Percentiles rank a stretch among this genome's conserved stretches.
Conservation (phyloP, 371 early-diverging fungal species). For the Circinella umbellata region DNA sequence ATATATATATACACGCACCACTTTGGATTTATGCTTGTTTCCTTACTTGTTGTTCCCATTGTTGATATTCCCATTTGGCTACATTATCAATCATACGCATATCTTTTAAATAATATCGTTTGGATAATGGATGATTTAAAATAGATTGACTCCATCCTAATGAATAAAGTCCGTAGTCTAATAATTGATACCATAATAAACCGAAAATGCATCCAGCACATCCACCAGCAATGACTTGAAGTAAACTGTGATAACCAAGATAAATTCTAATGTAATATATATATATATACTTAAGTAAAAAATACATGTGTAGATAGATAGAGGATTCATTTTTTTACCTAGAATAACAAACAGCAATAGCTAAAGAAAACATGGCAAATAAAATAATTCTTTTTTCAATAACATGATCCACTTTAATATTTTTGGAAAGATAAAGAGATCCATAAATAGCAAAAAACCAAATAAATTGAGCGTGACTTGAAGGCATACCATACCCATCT, state of each 20-base stretch:
- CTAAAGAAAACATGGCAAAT: slow-evolving; percentile 38
- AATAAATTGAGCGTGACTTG: slow-evolving; percentile 93
- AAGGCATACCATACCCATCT: slow-evolving; percentile 94
- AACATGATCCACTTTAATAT: slow-evolving; percentile 37
- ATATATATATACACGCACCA: no score
- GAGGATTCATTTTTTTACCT: no score
- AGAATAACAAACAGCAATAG: slow-evolving; percentile 57
- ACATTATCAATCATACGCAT: slow-evolving; percentile 58
- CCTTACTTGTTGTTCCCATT: slow-evolving; percentile 34
- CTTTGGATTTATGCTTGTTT: not conserved
- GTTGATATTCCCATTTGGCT: slow-evolving; percentile 63
- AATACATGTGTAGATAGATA: no score
- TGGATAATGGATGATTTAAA: slow-evolving; percentile 44
- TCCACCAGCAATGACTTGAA: slow-evolving; percentile 79
- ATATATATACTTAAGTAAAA: not conserved
- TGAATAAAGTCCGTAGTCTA: slow-evolving; percentile 44
- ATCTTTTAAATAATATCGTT: slow-evolving; percentile 64
- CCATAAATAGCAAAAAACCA: slow-evolving; percentile 78
- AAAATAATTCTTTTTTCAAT: slow-evolving; percentile 50
- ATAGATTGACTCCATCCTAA: slow-evolving; percentile 42
- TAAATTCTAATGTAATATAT: slow-evolving; percentile 69
- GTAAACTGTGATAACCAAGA: slow-evolving; percentile 79
- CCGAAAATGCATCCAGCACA: slow-evolving; percentile 66
- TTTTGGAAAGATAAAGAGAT: slow-evolving; percentile 61
- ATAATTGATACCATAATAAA: slow-evolving; percentile 60